Conservation (phyloP, 2,329 filamentous ascomycete species). For the Xylaria sp. region DNA sequence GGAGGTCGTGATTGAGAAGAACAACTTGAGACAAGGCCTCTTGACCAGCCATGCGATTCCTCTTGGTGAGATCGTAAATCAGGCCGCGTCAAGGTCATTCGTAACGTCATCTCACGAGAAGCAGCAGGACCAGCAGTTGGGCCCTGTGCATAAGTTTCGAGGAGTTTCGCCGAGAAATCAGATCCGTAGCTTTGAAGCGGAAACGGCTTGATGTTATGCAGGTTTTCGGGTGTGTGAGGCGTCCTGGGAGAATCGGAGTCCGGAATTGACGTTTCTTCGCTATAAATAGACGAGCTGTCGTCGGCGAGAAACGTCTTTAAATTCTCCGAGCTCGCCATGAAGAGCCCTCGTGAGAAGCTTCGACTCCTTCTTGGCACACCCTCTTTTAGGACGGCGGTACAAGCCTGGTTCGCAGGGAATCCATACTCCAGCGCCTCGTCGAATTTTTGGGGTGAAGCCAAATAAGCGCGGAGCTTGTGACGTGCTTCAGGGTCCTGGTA, state of each 20-base stretch:
- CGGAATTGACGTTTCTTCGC: conserved; percentile 64
- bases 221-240: conserved; percentile 61
- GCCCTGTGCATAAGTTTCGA: conserved; percentile 61
- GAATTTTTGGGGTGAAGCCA: conserved; percentile 92
- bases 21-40: conserved; percentile 49
- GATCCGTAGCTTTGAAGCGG: conserved; percentile 45
- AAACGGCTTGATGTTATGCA: conserved; percentile 42
- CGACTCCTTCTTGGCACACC: conserved; percentile 45
- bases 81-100: conserved; percentile 92
- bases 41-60: conserved; percentile 76
- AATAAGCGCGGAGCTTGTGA: conserved; percentile 84
- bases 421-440: conserved; percentile 95
- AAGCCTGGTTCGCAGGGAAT: conserved; percentile 74
- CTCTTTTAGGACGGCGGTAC: conserved; percentile 50
- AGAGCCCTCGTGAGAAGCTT: conserved; percentile 37
- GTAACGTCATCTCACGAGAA: conserved; percentile 90
- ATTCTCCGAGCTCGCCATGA: conserved; percentile 58
- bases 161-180: conserved; percentile 45
- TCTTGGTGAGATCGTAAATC: conserved; percentile 83
- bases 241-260: conserved; percentile 71
- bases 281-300: conserved; percentile 66
- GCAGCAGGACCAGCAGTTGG: conserved; percentile 64
- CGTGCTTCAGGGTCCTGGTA: conserved; percentile 92
- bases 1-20: conserved; percentile 42
- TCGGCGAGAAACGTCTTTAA: conserved; percentile 58